These are phyloP conservation scores for Auriscalpium vulgare DNA, from an alignment of 768 basidiomycete species.

Conservation along the genomic window DNA sequence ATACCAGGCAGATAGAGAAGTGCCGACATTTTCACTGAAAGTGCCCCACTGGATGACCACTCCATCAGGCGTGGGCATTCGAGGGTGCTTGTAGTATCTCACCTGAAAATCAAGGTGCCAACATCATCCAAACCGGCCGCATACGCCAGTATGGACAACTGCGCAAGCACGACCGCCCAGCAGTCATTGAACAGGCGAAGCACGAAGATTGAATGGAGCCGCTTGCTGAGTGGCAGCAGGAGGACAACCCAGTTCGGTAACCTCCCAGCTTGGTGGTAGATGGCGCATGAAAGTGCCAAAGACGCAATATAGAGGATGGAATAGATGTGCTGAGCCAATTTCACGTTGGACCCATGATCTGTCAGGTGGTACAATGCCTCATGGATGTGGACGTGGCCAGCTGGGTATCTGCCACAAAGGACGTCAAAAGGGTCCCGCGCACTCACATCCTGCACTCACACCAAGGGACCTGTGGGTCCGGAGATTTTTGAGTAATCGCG, in stretches of 20 bases:
- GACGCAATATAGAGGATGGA: slow-evolving; percentile 63
- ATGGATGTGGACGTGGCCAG: slow-evolving; percentile 85
- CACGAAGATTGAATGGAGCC: slow-evolving; percentile 89
- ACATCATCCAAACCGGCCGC: slow-evolving; percentile 50
- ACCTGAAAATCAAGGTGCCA: slow-evolving; percentile 72
- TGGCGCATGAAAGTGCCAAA: slow-evolving; percentile 52
- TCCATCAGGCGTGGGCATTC: slow-evolving; percentile 4
- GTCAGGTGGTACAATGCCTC: slow-evolving; percentile 59
- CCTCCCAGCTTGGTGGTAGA: slow-evolving; percentile 56
- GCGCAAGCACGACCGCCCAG: slow-evolving; percentile 65
- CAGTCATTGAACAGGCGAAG: slow-evolving; percentile 94
- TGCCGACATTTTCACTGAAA: slow-evolving; percentile 94
- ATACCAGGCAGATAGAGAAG: slow-evolving; percentile 87
- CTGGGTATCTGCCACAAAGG: slow-evolving; percentile 68
- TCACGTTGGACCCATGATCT: slow-evolving; percentile 48
- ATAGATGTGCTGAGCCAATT: slow-evolving; percentile 72
- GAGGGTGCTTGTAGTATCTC: slow-evolving; percentile 15
- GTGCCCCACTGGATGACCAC: slow-evolving; percentile 45
- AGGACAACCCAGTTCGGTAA: slow-evolving; percentile 68
- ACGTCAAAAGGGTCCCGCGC: not conserved
- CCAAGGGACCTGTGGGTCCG: slow-evolving; percentile 89
- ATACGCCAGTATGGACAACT: slow-evolving; percentile 61
- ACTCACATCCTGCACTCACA: slow-evolving; percentile 41
- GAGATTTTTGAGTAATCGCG: slow-evolving; percentile 72
- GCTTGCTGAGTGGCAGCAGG: slow-evolving; percentile 79